These are phyloP conservation scores for Xylaria grammica DNA, from an alignment of 495 filamentous ascomycete species.

Conservation along the genomic window DNA sequence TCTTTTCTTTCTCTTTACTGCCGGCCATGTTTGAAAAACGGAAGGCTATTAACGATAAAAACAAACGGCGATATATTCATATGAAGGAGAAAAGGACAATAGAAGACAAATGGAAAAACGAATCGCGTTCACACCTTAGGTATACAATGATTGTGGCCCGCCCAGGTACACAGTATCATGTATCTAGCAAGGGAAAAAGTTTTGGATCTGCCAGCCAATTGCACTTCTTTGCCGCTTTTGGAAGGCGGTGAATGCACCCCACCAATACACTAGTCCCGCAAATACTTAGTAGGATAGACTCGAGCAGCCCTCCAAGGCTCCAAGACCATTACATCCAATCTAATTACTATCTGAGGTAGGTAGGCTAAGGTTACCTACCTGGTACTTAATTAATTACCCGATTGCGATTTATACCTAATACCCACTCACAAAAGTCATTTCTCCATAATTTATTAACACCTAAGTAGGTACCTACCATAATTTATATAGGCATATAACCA, in stretches of 20 bases:
- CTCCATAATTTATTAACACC: too few relatives aligned
- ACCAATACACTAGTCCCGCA: not conserved
- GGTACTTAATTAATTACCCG: too few relatives aligned
- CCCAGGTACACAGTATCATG: not conserved
- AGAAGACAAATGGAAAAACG: too few relatives aligned
- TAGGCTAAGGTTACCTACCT: too few relatives aligned
- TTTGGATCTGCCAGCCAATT: constrained; percentile 29
- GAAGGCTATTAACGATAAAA: not conserved
- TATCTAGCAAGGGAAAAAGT: constrained; percentile 16
- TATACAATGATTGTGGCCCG: not conserved
- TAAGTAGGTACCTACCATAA: constrained; percentile 4
- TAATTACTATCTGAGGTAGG: too few relatives aligned
- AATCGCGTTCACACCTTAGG: too few relatives aligned
- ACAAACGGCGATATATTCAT: not conserved
- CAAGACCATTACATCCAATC: too few relatives aligned
- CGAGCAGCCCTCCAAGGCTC: not conserved
- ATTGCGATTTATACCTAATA: too few relatives aligned
- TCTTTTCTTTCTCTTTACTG: constrained; percentile 65
- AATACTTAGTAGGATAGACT: not conserved
- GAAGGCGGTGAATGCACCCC: constrained; percentile 37
- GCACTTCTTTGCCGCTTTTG: constrained; percentile 14
- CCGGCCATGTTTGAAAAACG: constrained; percentile 52
- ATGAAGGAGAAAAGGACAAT: not conserved
- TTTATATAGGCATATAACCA: too few relatives aligned
- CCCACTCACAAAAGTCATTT: too few relatives aligned